A percentile compares a stretch with the other conserved stretches of the same genome.
Conservation (phyloP, 2,329 filamentous ascomycete species). For the Basipetospora chlamydospora region DNA sequence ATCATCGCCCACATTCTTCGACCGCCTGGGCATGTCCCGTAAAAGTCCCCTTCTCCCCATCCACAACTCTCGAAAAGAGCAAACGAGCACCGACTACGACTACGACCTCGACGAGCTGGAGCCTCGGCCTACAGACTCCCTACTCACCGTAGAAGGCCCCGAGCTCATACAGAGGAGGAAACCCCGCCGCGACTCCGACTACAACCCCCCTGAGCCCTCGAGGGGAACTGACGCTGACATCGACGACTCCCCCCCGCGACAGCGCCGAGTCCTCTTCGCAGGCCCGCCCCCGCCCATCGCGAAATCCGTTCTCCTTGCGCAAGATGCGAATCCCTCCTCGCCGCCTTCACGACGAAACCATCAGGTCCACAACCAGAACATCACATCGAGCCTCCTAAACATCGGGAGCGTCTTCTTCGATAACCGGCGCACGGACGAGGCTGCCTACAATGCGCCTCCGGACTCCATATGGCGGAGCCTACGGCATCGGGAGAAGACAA, state of each 20-base stretch:
- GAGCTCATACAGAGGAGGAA: slow-evolving; percentile 1
- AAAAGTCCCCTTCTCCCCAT: slow-evolving; percentile 14
- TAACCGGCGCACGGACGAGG: slow-evolving; percentile 10
- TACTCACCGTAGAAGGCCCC: not conserved
- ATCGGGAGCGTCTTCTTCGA: slow-evolving; percentile 25
- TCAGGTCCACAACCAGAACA: slow-evolving; percentile 2
- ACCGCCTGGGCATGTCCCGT: slow-evolving; percentile 9
- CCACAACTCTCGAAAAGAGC: slow-evolving; percentile 11
- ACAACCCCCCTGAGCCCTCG: slow-evolving; percentile 4
- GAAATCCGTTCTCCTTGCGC: slow-evolving; percentile 19
- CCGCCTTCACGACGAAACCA: slow-evolving; percentile 7
- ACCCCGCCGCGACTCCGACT: slow-evolving; percentile 5
- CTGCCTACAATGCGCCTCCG: slow-evolving; percentile 14
- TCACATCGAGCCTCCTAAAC: slow-evolving; percentile 7
- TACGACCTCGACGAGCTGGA: slow-evolving; percentile 25
- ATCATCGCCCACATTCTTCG: slow-evolving; percentile 8
- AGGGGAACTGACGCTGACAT: slow-evolving; percentile 2
- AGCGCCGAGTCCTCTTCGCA: slow-evolving; percentile 20
- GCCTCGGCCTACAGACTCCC: slow-evolving; percentile 14
- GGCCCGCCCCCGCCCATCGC: slow-evolving; percentile 38
- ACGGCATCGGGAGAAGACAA: slow-evolving; percentile 27
- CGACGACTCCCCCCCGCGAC: slow-evolving; percentile 6
- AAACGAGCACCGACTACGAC: slow-evolving; percentile 14
- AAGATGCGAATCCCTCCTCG: slow-evolving; percentile 11
- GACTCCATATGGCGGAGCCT: slow-evolving; percentile 33